These are phyloP conservation scores for Ophiostoma ulmi DNA, from an alignment of 2,329 filamentous ascomycete species.

Conservation along the genomic window DNA sequence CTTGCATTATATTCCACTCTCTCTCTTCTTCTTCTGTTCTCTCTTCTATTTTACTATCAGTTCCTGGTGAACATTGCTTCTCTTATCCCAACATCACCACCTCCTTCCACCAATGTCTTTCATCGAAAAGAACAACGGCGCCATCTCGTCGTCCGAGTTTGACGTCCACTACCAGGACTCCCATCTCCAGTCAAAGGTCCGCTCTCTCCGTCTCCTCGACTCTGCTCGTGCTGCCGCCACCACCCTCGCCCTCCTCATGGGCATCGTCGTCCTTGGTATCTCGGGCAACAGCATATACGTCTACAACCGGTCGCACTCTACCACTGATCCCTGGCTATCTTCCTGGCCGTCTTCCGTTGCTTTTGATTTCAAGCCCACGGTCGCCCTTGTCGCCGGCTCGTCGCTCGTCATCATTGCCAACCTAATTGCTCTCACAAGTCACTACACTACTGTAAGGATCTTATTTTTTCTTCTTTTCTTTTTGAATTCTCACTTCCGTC, in stretches of 20 bases:
- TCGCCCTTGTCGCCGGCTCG: slow-evolving; percentile 50
- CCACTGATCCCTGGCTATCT: slow-evolving; percentile 38
- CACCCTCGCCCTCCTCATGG: slow-evolving; percentile 46
- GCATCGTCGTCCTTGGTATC: slow-evolving; percentile 50
- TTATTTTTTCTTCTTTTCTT: background rate
- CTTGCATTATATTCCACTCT: background rate
- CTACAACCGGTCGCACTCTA: slow-evolving; percentile 51
- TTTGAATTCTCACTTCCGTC: background rate
- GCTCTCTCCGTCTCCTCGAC: slow-evolving; percentile 41
- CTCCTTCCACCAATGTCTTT: slow-evolving; percentile 20
- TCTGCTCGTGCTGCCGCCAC: slow-evolving; percentile 45
- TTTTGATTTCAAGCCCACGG: slow-evolving; percentile 53
- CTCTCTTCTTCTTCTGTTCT: background rate
- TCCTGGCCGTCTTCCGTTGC: slow-evolving; percentile 50
- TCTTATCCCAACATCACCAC: background rate
- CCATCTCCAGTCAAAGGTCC: slow-evolving; percentile 38
- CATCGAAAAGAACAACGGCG: slow-evolving; percentile 8
- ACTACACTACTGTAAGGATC: slow-evolving; percentile 45
- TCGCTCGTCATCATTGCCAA: slow-evolving; percentile 47
- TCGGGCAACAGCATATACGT: slow-evolving; percentile 50
- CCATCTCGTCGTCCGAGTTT: slow-evolving; percentile 42
- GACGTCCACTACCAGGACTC: slow-evolving; percentile 44
- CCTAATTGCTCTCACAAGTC: slow-evolving; percentile 45
- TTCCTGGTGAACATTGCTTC: slow-evolving; percentile 17
- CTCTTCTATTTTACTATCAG: background rate